These are phyloP conservation scores for Paramecium caudatum DNA, from an alignment of 73 alveolate genomes.

Conservation along the genomic window DNA sequence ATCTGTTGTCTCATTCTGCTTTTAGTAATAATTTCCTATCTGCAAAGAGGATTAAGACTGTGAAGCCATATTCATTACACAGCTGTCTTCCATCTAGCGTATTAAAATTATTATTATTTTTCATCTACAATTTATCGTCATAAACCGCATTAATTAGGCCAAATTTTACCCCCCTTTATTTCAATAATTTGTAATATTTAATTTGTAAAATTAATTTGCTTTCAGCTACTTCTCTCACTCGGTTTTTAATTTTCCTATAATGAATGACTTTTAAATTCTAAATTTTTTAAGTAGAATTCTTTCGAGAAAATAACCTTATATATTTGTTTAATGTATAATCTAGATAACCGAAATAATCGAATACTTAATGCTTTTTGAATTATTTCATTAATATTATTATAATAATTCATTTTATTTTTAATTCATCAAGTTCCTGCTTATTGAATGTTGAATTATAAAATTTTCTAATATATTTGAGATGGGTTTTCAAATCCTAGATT, in stretches of 20 bases:
- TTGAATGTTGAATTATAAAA: conserved; percentile 56
- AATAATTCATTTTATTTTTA: conserved; percentile 47
- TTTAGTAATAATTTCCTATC: not conserved
- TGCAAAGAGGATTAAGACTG: not conserved
- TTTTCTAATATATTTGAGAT: conserved; percentile 61
- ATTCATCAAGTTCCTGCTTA: conserved; percentile 37
- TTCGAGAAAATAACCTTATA: too few species aligned
- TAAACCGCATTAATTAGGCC: conserved; percentile 36
- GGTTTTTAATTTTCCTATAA: too few species aligned
- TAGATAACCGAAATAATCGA: too few species aligned
- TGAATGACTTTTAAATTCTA: too few species aligned
- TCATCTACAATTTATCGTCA: conserved; percentile 29
- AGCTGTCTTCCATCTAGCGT: conserved; percentile 41
- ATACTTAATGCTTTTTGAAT: too few species aligned
- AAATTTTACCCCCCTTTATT: conserved; percentile 33
- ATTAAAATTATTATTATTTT: conserved; percentile 28
- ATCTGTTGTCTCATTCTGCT: not conserved
- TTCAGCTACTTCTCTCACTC: too few species aligned
- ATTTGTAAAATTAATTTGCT: too few species aligned
- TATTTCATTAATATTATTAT: too few species aligned
- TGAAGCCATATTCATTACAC: not conserved
- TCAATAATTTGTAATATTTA: not conserved
- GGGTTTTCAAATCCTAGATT: conserved; percentile 52
- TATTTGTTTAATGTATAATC: too few species aligned
- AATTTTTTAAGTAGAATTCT: too few species aligned